Percentiles rank a stretch among this genome's conserved stretches.
Evolutionary conservation across 2,329 filamentous ascomycete species (phyloP).

Genomic region (Venturia aucupariae): DNA sequence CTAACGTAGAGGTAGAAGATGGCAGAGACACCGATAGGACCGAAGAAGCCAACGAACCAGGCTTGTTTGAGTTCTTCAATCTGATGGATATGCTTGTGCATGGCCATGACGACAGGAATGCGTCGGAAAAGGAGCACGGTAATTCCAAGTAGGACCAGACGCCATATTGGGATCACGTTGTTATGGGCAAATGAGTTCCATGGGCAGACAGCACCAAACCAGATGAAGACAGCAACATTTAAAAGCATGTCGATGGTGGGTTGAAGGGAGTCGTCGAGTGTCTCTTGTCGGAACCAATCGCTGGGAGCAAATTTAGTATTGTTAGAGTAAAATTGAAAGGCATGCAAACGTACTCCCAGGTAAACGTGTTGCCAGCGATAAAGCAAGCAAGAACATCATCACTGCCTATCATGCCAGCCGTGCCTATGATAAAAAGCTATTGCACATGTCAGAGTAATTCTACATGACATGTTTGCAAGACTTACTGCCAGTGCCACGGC

Average conservation of each 20-base stretch:
- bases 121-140: slow-evolving; percentile 69
- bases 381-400: slow-evolving; percentile 55
- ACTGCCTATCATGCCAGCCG: slow-evolving; percentile 48
- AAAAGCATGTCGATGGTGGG: slow-evolving; percentile 92
- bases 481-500: slow-evolving; percentile 68
- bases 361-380: slow-evolving; percentile 48
- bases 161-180: slow-evolving; percentile 60
- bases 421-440: slow-evolving; percentile 49
- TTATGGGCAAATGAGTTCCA: slow-evolving; percentile 65
- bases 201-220: slow-evolving; percentile 79
- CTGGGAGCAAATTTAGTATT: slow-evolving; percentile 22
- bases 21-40: slow-evolving; percentile 82
- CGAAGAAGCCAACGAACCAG: slow-evolving; percentile 84
- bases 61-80: slow-evolving; percentile 68
- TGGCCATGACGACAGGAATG: slow-evolving; percentile 62
- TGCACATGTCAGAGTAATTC: slow-evolving; percentile 35
- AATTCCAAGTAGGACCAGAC: slow-evolving; percentile 64
- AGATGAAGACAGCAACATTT: slow-evolving; percentile 81
- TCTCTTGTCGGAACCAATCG: slow-evolving; percentile 88
- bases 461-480: slow-evolving; percentile 15
- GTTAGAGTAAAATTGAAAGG: too few relatives aligned
- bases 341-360: slow-evolving; percentile 51
- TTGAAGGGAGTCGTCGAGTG: slow-evolving; percentile 82
- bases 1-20: slow-evolving; percentile 83
- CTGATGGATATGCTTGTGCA: slow-evolving; percentile 70